Conservation (phyloP, 495 filamentous ascomycete genomes). For the Tuber umbilicatum region DNA sequence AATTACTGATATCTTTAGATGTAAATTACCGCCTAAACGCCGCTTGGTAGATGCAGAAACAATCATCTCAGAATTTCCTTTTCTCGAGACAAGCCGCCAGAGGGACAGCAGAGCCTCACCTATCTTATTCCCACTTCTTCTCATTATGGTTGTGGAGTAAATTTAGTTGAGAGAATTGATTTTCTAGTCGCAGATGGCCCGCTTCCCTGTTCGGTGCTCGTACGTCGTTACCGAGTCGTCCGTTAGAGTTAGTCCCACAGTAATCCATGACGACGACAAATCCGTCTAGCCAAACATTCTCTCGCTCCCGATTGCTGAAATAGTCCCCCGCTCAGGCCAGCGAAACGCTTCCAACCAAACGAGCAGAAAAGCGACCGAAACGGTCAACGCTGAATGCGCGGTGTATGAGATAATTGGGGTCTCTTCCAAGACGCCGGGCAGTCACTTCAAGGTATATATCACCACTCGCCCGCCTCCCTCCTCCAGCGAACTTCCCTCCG, state of each 20-base stretch:
- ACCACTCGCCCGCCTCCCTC: background rate
- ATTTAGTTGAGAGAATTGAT: no score
- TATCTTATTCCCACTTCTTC: no score
- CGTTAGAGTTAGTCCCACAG: background rate
- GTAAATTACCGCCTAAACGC: no score
- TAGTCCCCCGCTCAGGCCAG: background rate
- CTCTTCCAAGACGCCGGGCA: background rate
- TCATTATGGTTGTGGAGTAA: no score
- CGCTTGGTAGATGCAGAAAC: no score
- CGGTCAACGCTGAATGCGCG: background rate
- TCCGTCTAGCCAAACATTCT: background rate
- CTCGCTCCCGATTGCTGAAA: background rate
- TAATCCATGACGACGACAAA: background rate
- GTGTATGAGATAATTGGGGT: background rate
- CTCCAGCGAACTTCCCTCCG: background rate
- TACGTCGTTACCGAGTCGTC: background rate
- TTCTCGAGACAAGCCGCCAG: no score
- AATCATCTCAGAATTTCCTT: no score
- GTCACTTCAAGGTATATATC: background rate
- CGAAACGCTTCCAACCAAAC: background rate
- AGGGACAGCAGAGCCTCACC: no score
- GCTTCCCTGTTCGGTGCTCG: no score
- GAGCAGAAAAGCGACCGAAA: background rate
- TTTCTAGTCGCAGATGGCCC: no score
- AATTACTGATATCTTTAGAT: no score